Evolutionary conservation across 257 asterid species (phyloP).

Genomic region (Eustoma russellianum): DNA sequence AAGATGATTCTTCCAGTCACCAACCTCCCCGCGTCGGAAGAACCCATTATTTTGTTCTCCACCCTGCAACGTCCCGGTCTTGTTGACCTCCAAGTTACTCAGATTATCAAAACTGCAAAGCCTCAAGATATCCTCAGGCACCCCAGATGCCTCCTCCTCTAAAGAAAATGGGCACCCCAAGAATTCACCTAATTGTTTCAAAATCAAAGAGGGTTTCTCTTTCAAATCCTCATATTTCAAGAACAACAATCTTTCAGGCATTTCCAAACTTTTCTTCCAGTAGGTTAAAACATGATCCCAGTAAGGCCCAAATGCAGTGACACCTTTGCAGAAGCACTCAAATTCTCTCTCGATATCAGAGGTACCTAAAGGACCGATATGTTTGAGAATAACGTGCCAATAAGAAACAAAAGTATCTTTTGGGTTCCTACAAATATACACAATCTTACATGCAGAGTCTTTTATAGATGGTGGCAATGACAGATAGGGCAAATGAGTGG

Average conservation of each 20-base stretch:
- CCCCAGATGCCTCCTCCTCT: not conserved
- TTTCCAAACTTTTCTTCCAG: conserved; percentile 6
- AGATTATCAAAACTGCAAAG: conserved; percentile 10
- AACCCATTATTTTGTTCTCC: not conserved
- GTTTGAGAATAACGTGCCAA: conserved; percentile 6
- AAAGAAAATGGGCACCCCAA: conserved; percentile 1
- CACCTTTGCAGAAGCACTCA: conserved; percentile 2
- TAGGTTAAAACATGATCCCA: conserved; percentile 13
- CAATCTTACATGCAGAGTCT: conserved; percentile 1
- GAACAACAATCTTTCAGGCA: conserved; percentile 5
- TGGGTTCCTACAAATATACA: conserved; percentile 7
- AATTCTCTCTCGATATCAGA: not conserved
- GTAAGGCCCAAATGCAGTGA: not conserved
- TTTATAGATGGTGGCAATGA: not conserved
- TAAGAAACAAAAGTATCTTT: conserved; percentile 11
- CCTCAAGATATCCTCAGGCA: conserved; percentile 2
- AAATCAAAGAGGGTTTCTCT: not conserved
- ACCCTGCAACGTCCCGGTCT: not conserved
- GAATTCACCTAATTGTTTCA: conserved; percentile 3
- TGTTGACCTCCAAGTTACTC: conserved; percentile 13
- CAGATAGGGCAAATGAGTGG: conserved; percentile 12
- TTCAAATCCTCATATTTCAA: conserved; percentile 7
- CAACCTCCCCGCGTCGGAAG: conserved; percentile 3
- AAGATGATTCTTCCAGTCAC: conserved; percentile 9
- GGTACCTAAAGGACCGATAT: too few species aligned